These are phyloP conservation scores for Cinnamomum micranthum DNA, from an alignment of 164 flowering plant species.

Conservation along the genomic window DNA sequence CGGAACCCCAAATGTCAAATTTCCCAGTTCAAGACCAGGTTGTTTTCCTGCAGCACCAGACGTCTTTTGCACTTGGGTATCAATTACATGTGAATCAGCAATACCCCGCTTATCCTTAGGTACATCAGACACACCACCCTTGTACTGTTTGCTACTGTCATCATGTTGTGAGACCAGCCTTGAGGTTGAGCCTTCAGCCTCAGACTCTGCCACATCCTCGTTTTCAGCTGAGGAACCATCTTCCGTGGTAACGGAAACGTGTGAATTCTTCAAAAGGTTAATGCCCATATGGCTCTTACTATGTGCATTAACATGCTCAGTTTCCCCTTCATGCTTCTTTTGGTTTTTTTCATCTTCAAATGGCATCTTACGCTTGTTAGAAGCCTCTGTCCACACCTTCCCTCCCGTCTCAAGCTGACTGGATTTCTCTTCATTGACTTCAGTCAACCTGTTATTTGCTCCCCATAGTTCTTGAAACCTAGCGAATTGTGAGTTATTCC, in stretches of 20 bases:
- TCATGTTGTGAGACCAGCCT: constrained; percentile 41
- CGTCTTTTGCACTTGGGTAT: constrained; percentile 38
- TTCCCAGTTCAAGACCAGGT: constrained; percentile 29
- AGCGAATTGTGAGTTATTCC: constrained; percentile 13
- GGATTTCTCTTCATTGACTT: constrained; percentile 38
- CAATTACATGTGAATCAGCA: constrained; percentile 30
- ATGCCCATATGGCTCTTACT: constrained; percentile 24
- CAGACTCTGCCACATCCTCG: constrained; percentile 95
- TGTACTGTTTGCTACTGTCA: constrained; percentile 36
- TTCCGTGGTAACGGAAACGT: constrained; percentile 65
- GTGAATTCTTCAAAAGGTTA: constrained; percentile 33
- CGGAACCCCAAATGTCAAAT: constrained; percentile 32
- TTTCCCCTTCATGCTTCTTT: constrained; percentile 65
- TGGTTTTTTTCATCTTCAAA: constrained; percentile 47
- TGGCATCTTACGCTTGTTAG: constrained; percentile 53
- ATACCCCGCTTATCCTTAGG: constrained; percentile 40
- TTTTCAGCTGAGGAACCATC: constrained; percentile 84
- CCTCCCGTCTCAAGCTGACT: constrained; percentile 17
- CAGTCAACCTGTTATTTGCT: constrained; percentile 30
- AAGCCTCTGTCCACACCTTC: constrained; percentile 27
- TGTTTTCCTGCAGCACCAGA: constrained; percentile 37
- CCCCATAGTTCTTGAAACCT: constrained; percentile 39
- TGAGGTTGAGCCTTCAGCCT: constrained; percentile 67
- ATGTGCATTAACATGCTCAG: constrained; percentile 32
- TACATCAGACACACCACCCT: constrained; percentile 34